Evolutionary conservation across 345 rosid genomes (phyloP).

Genomic region (Brassica nigra): DNA sequence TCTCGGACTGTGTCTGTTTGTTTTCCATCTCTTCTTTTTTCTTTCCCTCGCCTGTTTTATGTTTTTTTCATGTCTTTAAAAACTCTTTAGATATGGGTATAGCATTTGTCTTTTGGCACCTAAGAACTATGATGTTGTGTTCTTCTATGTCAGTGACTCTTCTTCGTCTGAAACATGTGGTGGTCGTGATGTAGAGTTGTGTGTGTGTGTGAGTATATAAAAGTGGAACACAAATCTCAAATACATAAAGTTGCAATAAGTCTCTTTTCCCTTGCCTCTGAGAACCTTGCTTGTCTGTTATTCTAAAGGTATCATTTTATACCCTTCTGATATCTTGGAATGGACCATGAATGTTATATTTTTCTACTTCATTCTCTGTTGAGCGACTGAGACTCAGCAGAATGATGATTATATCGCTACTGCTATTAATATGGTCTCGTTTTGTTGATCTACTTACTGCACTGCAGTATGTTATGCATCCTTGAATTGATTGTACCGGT

Average conservation of each 20-base stretch:
- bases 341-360: conserved; percentile 5
- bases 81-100: conserved; percentile 54
- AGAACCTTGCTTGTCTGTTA: conserved; percentile 32
- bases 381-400: background rate
- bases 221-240: conserved; percentile 65
- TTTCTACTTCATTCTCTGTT: conserved; percentile 5
- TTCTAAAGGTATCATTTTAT: conserved; percentile 9
- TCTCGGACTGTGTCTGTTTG: conserved; percentile 45
- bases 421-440: background rate
- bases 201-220: conserved; percentile 74
- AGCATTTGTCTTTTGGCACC: conserved; percentile 56
- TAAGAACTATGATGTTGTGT: conserved; percentile 51
- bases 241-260: conserved; percentile 54
- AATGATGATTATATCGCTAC: background rate
- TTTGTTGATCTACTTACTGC: conserved; percentile 3
- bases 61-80: conserved; percentile 42
- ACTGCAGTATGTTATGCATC: background rate
- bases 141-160: conserved; percentile 58
- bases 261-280: conserved; percentile 11
- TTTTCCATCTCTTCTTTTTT: conserved; percentile 31
- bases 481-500: background rate
- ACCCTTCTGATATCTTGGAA: background rate
- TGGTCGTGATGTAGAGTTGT: conserved; percentile 60
- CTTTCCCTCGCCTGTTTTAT: conserved; percentile 29
- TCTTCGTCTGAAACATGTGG: conserved; percentile 55